Evolutionary conservation across 208 protist genomes (phyloP).

Genomic region (Trypanosoma lewisi): DNA sequence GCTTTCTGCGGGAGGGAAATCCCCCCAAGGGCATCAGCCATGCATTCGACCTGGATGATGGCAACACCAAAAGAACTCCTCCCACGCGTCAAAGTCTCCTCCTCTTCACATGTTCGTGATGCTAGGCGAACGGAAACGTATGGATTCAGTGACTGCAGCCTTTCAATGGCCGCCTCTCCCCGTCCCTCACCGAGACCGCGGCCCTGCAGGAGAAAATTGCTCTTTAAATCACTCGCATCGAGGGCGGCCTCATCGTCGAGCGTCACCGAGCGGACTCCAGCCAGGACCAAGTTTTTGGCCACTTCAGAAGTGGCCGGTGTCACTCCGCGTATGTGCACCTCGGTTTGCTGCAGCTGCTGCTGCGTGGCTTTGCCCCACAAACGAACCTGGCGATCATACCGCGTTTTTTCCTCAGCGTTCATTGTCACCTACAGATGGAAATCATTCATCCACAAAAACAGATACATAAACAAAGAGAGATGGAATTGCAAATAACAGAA

Average conservation of each 20-base stretch:
- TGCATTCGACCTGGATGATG: not conserved
- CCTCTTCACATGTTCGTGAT: not conserved
- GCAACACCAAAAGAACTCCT: slow-evolving; percentile 1
- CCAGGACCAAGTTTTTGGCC: slow-evolving; percentile 90
- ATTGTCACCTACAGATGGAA: slow-evolving; percentile 21
- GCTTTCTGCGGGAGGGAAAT: not conserved
- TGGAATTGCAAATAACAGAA: slow-evolving; percentile 2
- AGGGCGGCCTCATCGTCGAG: slow-evolving; percentile 41
- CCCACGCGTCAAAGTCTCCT: no score
- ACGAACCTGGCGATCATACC: slow-evolving; percentile 94
- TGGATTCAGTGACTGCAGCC: slow-evolving; percentile 25
- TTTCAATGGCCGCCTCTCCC: slow-evolving; percentile 13
- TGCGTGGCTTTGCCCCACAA: slow-evolving; percentile 91
- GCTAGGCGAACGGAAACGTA: slow-evolving; percentile 17
- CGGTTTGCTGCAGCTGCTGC: slow-evolving; percentile 69
- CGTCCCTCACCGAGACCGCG: slow-evolving; percentile 1
- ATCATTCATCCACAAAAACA: not conserved
- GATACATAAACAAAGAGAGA: not conserved
- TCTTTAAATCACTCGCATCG: slow-evolving; percentile 23
- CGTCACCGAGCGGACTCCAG: slow-evolving; percentile 66
- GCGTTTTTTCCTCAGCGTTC: slow-evolving; percentile 56
- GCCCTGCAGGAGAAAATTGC: slow-evolving; percentile 68
- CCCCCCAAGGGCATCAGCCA: slow-evolving; percentile 5
- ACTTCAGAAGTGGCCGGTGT: slow-evolving; percentile 67
- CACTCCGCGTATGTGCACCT: slow-evolving; percentile 58